Conservation (phyloP, 192 early-diverging fungal species). For the Rhizoclosmatium sp. region DNA sequence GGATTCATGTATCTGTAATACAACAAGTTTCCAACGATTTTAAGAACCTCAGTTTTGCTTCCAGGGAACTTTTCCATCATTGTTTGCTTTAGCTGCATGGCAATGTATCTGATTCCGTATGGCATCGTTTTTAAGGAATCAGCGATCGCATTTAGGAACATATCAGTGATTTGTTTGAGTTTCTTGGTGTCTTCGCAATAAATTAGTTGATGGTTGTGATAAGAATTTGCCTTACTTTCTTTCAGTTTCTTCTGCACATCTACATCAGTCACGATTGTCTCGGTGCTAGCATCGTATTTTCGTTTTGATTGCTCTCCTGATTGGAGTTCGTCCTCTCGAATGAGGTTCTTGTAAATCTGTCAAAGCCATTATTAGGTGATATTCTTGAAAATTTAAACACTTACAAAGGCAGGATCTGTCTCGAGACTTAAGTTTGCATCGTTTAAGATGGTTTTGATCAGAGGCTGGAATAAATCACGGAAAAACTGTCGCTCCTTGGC, state of each 20-base stretch:
- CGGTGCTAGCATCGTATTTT: conserved; percentile 77
- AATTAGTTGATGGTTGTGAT: conserved; percentile 9
- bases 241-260: conserved; percentile 62
- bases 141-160: conserved; percentile 84
- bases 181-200: conserved; percentile 58
- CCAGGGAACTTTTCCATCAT: conserved; percentile 78
- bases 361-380: conserved; percentile 50
- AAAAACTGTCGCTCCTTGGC: conserved; percentile 95
- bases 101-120: conserved; percentile 95
- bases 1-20: conserved; percentile 99
- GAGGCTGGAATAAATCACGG: conserved; percentile 80
- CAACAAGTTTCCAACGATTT: conserved; percentile 91
- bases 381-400: background rate
- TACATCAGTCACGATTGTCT: conserved; percentile 83
- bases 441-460: conserved; percentile 80
- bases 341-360: conserved; percentile 83
- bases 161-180: conserved; percentile 81
- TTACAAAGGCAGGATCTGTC: conserved; percentile 73
- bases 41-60: conserved; percentile 82
- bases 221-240: conserved; percentile 39
- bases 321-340: conserved; percentile 88
- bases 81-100: conserved; percentile 81
- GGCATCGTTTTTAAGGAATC: conserved; percentile 87
- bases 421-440: conserved; percentile 87
- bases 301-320: conserved; percentile 84